Evolutionary conservation across 163 green algal genomes (phyloP).

Genomic region (Picocystis sp.): DNA sequence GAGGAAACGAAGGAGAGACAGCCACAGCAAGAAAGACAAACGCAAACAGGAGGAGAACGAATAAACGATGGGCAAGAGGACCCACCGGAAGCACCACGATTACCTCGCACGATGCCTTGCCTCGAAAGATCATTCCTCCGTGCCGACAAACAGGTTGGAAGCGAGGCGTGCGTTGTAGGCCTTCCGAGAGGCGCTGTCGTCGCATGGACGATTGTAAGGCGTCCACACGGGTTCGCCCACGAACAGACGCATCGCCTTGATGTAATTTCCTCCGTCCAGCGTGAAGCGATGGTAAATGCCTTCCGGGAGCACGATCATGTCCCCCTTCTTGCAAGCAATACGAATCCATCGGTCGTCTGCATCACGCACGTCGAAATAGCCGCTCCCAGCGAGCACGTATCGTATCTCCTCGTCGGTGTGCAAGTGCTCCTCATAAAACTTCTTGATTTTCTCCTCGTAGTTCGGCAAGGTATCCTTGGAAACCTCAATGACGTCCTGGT

Average conservation of each 20-base stretch:
- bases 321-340: conserved; percentile 49
- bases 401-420: conserved; percentile 68
- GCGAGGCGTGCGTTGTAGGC: too few relatives aligned
- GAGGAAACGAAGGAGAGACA: too few relatives aligned
- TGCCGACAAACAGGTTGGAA: too few relatives aligned
- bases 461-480: conserved; percentile 47
- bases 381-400: conserved; percentile 37
- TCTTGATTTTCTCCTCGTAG: conserved; percentile 89
- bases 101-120: too few relatives aligned
- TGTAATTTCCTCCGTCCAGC: not conserved
- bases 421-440: conserved; percentile 56
- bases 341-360: conserved; percentile 76
- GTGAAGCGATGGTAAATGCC: conserved; percentile 79
- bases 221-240: conserved; percentile 87
- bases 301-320: conserved; percentile 82
- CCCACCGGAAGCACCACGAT: too few relatives aligned
- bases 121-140: too few relatives aligned
- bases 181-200: conserved; percentile 19
- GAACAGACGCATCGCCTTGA: conserved; percentile 82
- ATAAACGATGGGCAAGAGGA: too few relatives aligned
- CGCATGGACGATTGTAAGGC: conserved; percentile 54
- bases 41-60: too few relatives aligned
- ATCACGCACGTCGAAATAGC: conserved; percentile 93
- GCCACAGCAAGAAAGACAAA: too few relatives aligned
- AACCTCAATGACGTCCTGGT: conserved; percentile 70